Percentiles rank a stretch among this genome's conserved stretches.
phyloP scores from a whole-genome alignment of 2,329 filamentous ascomycete genomes.

The Aphanocladium album region DNA sequence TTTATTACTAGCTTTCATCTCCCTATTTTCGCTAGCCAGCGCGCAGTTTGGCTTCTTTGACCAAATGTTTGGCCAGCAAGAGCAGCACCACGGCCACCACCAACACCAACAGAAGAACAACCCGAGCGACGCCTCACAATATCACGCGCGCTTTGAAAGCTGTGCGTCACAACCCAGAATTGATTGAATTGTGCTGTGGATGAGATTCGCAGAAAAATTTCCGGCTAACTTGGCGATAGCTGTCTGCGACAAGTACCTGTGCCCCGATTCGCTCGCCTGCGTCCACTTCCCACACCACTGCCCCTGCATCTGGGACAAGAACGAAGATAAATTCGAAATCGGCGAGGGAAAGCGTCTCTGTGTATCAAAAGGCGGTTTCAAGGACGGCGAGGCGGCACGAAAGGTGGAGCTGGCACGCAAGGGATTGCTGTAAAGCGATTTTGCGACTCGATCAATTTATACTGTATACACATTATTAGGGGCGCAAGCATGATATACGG shows the following conservation, averaged over 20 bases:
- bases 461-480: not conserved
- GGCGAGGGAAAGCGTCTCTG: constrained; percentile 69
- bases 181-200: not conserved
- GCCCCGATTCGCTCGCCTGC: constrained; percentile 88
- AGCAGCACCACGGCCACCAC: constrained; percentile 38
- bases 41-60: constrained; percentile 96
- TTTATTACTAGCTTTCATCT: constrained; percentile 43
- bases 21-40: constrained; percentile 56
- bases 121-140: constrained; percentile 76
- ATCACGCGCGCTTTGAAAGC: constrained; percentile 63
- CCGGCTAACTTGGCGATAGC: constrained; percentile 40
- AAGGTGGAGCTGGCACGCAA: constrained; percentile 79
- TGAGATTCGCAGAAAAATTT: not conserved
- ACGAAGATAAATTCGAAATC: constrained; percentile 74
- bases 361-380: constrained; percentile 70
- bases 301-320: constrained; percentile 74
- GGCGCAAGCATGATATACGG: not conserved
- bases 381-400: constrained; percentile 62
- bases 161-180: constrained; percentile 40
- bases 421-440: constrained; percentile 55
- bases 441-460: not conserved
- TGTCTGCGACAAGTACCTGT: constrained; percentile 90
- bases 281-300: constrained; percentile 97
- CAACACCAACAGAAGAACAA: constrained; percentile 68
- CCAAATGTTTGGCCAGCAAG: constrained; percentile 76